Evolutionary conservation across 129 eudicot species (phyloP).

Genomic region (Oenanthe sinensis): DNA sequence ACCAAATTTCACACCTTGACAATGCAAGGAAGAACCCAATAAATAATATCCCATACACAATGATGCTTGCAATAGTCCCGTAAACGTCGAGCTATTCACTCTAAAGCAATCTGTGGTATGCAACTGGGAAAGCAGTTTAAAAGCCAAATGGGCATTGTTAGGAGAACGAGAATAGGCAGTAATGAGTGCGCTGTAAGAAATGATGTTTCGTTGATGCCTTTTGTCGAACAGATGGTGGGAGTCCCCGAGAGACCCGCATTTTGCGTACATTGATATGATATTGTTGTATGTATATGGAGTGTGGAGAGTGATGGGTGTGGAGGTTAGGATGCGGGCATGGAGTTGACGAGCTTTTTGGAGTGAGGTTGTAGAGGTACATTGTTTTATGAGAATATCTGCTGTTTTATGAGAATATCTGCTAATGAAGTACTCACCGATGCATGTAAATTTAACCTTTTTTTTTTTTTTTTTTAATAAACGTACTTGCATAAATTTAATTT

Average conservation of each 20-base stretch:
- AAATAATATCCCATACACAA: slow-evolving; percentile 22
- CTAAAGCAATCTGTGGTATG: slow-evolving; percentile 25
- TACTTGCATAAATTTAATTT: too few species aligned
- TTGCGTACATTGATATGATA: slow-evolving; percentile 64
- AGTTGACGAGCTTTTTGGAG: slow-evolving; percentile 13
- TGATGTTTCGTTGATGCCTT: slow-evolving; percentile 62
- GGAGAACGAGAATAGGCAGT: slow-evolving; percentile 49
- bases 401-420: neutral
- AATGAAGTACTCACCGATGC: neutral
- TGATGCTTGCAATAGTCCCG: slow-evolving; percentile 60
- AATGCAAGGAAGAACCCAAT: slow-evolving; percentile 49
- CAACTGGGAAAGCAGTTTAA: slow-evolving; percentile 32
- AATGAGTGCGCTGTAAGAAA: slow-evolving; percentile 66
- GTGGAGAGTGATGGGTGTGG: slow-evolving; percentile 28
- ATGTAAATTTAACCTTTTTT: neutral
- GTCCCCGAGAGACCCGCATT: slow-evolving; percentile 44
- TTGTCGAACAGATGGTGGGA: slow-evolving; percentile 50
- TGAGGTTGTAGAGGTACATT: neutral
- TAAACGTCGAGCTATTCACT: slow-evolving; percentile 54
- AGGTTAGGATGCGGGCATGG: slow-evolving; percentile 70
- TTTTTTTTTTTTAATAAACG: too few species aligned
- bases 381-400: neutral
- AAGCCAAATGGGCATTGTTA: slow-evolving; percentile 22
- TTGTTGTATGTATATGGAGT: slow-evolving; percentile 60
- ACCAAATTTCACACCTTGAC: slow-evolving; percentile 40